phyloP scores from a whole-genome alignment of 352 stramenopile species.

The Pythium brachiatum region DNA sequence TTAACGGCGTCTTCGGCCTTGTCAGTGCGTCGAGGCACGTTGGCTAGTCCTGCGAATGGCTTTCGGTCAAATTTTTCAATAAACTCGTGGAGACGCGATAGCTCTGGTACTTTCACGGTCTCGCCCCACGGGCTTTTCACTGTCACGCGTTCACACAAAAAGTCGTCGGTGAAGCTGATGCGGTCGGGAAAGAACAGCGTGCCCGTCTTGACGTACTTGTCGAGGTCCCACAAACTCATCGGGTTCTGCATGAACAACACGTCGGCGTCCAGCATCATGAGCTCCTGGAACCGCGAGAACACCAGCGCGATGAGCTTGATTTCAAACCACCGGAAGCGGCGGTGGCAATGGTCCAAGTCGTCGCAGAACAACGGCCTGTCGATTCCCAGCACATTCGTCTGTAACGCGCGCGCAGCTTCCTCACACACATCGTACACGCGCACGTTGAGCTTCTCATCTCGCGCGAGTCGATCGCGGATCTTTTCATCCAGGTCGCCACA shows the following conservation, averaged over 20 bases:
- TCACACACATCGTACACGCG: constrained; percentile 68
- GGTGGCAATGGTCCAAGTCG: constrained; percentile 37
- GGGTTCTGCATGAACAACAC: constrained; percentile 62
- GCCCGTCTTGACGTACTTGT: constrained; percentile 49
- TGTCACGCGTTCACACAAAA: constrained; percentile 35
- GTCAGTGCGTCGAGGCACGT: constrained; percentile 26
- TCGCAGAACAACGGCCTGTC: constrained; percentile 46
- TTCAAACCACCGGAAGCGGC: constrained; percentile 50
- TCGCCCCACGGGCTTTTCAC: not conserved
- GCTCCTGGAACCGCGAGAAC: constrained; percentile 62
- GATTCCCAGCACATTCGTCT: constrained; percentile 26
- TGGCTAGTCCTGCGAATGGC: constrained; percentile 35
- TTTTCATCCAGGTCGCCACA: constrained; percentile 55
- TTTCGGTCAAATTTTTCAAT: constrained; percentile 52
- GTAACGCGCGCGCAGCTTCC: constrained; percentile 29
- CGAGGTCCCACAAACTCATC: constrained; percentile 46
- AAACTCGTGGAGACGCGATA: constrained; percentile 45
- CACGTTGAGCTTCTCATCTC: constrained; percentile 41
- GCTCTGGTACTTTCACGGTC: constrained; percentile 1
- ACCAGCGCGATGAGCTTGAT: constrained; percentile 67
- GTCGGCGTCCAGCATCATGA: constrained; percentile 80
- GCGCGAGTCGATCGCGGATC: constrained; percentile 33
- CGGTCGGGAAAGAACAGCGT: constrained; percentile 74
- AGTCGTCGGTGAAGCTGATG: constrained; percentile 42
- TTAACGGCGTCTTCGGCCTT: not conserved